Evolutionary conservation across 352 stramenopile genomes (phyloP), one percentile per base, ranked within the genome.

Genomic region (Saprolegnia parasitica): DNA sequence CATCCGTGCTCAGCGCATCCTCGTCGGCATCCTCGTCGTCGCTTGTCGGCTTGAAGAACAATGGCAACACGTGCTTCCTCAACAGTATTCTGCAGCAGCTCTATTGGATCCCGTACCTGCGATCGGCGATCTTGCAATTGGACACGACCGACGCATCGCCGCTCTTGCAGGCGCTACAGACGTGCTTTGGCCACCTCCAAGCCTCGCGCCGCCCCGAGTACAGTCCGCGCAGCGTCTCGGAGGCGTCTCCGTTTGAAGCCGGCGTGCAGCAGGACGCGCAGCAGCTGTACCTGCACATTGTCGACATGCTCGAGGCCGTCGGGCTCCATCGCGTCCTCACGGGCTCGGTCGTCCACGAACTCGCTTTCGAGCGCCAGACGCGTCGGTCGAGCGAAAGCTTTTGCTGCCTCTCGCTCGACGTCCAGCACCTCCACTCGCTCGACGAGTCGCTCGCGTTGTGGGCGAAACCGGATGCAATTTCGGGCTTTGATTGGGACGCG

Each of bases 21-120:
- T 46, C 26, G 21, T 29, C 26, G 37, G n/a, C 20, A 18, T n/a
- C n/a, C n/a, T n/a, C n/a, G n/a, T n/a, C n/a, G 47, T 26, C 18
- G 24, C 37, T 24, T 18, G 74, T 76, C 37, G 92, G 89, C 23
- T 74, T 98, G 9, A 83, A 87, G 60, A 98, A 98, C 74, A 86
- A 95, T 70, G 92, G 92, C 61, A 96, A 88, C 73, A 98, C 90
- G 5, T 97, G 92, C 78, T 98, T 97, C 79, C 95, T 97, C 86
- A 97, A 97, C 75, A 93, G 83, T 3, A 65, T 96, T 4, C 76
- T 98, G 8, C 92, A 98, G 65, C 85, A 96, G 64, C 73, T 97
- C 32, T 97, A 68, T 42, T 68, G 63, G 16, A 45, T 55, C 21
- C 47, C 55, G 16, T 39, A 10, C 9, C 73, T 81, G 35, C 39